Percentiles rank a stretch among this genome's conserved stretches.
These are phyloP conservation scores for Elymus sibiricus DNA, from an alignment of 176 grass and related monocot genomes.

Conservation along the genomic window DNA sequence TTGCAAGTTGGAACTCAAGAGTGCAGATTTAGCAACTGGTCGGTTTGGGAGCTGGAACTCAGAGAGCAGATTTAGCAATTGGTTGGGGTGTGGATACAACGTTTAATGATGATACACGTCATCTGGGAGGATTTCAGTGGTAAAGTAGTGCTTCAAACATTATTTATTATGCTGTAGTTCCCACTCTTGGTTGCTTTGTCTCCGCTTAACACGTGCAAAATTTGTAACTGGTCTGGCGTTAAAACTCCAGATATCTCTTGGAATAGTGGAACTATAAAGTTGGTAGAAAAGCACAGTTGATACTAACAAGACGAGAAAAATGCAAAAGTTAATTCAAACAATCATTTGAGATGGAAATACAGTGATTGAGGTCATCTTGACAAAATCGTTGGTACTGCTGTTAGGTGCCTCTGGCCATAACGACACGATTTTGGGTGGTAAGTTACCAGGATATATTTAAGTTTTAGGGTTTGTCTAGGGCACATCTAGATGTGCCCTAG, in stretches of 20 bases:
- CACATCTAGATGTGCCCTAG: too few species aligned
- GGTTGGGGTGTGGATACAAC: too few species aligned
- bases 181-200: not conserved
- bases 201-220: not conserved
- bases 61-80: too few species aligned
- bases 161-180: not conserved
- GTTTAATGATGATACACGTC: too few species aligned
- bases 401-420: not conserved
- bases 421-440: not conserved
- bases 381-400: not conserved
- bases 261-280: not conserved
- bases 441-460: not conserved
- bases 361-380: not conserved
- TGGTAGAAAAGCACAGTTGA: not conserved
- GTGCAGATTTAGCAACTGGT: not conserved
- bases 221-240: not conserved
- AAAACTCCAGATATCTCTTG: not conserved
- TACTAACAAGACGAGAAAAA: not conserved
- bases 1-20: not conserved
- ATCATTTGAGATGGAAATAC: not conserved
- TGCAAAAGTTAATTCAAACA: not conserved
- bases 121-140: not conserved
- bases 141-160: not conserved
- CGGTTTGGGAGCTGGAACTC: not conserved
- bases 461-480: too few species aligned